These are phyloP conservation scores for Ustilago bromivora DNA, from an alignment of 1,284 basidiomycete species.

Conservation along the genomic window DNA sequence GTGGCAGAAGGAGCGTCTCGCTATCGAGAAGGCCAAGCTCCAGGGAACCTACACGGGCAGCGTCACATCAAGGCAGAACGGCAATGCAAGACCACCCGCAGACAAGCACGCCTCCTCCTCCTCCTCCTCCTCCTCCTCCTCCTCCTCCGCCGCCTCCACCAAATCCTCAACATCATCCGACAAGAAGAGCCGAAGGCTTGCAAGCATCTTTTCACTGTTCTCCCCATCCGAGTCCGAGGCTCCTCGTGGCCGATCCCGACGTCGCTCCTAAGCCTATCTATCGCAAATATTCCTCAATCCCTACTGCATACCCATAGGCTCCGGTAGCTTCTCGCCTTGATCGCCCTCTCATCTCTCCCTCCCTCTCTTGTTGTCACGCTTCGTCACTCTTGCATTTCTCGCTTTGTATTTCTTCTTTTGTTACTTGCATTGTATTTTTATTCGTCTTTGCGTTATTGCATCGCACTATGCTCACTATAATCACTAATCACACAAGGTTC, in stretches of 20 bases:
- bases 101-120: slow-evolving; percentile 1
- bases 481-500: not conserved
- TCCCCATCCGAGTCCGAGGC: not conserved
- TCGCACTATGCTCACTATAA: not conserved
- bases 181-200: slow-evolving; percentile 15
- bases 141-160: not conserved
- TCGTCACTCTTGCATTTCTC: not conserved
- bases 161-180: not conserved
- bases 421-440: slow-evolving; percentile 36
- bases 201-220: slow-evolving; percentile 12
- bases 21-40: slow-evolving; percentile 50
- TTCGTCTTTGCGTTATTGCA: not conserved
- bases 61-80: slow-evolving; percentile 36
- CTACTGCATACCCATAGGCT: not conserved
- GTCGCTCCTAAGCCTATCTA: not conserved
- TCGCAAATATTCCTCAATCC: not conserved
- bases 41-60: slow-evolving; percentile 46
- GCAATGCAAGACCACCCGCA: slow-evolving; percentile 30
- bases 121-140: not conserved
- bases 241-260: slow-evolving; percentile 3
- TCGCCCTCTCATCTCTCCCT: not conserved
- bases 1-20: slow-evolving; percentile 49
- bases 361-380: slow-evolving; percentile 6
- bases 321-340: slow-evolving; percentile 6
- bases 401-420: slow-evolving; percentile 4